Conservation (phyloP, 176 grass and related monocot genomes). For the Rhynchospora breviuscula region DNA sequence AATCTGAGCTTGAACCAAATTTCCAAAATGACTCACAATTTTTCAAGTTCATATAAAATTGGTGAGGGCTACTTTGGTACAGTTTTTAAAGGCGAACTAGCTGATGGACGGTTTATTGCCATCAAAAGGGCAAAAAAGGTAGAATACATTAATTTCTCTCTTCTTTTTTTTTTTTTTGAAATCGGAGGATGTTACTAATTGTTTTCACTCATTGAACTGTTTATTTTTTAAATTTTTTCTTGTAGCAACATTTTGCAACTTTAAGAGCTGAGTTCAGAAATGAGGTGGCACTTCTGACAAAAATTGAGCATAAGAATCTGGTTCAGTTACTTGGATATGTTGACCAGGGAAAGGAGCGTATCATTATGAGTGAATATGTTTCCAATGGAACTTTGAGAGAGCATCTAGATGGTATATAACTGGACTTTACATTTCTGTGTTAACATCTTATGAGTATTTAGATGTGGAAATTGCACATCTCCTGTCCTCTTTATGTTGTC, state of each 20-base stretch:
- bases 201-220: slow-evolving; percentile 13
- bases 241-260: slow-evolving; percentile 31
- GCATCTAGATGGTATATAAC: slow-evolving; percentile 52
- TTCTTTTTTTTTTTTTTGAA: neutral
- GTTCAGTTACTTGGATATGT: slow-evolving; percentile 46
- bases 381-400: slow-evolving; percentile 63
- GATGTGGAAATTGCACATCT: neutral
- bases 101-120: slow-evolving; percentile 38
- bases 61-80: slow-evolving; percentile 43
- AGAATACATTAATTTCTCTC: neutral
- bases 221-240: slow-evolving; percentile 16
- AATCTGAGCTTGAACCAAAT: slow-evolving; percentile 53
- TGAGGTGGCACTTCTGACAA: slow-evolving; percentile 37
- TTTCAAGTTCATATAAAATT: slow-evolving; percentile 45
- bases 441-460: neutral
- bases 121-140: slow-evolving; percentile 72
- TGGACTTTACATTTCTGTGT: slow-evolving; percentile 3
- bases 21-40: slow-evolving; percentile 46
- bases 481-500: neutral
- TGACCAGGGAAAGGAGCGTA: slow-evolving; percentile 46
- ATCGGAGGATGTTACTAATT: neutral
- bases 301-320: slow-evolving; percentile 57
- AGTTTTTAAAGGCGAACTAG: slow-evolving; percentile 54
- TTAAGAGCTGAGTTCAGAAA: slow-evolving; percentile 35
- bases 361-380: slow-evolving; percentile 58